phyloP scores from a whole-genome alignment of 768 basidiomycete genomes.

The Naganishia vaughanmartiniae region DNA sequence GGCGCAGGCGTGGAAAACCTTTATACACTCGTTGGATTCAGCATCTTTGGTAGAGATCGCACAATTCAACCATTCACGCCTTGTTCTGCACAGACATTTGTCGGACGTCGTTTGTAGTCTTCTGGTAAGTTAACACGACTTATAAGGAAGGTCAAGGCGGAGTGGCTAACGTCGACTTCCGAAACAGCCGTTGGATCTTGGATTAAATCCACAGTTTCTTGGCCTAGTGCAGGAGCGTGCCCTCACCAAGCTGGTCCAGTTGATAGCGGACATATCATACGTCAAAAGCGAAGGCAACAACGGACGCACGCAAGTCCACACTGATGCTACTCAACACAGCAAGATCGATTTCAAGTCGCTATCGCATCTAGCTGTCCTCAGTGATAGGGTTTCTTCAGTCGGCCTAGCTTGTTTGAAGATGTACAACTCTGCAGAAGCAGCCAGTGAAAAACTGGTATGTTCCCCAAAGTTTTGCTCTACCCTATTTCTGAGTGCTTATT shows the following conservation, averaged over 20 bases:
- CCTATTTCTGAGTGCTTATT: not conserved
- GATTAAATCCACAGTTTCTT: constrained; percentile 2
- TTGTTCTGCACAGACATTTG: not conserved
- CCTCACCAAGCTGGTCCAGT: constrained; percentile 1
- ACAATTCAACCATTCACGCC: not conserved
- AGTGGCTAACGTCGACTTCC: not conserved
- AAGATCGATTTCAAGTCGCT: constrained; percentile 17
- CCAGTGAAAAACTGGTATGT: not conserved
- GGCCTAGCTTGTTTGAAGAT: constrained; percentile 2
- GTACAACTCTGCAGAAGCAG: not conserved
- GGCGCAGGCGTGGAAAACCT: not conserved
- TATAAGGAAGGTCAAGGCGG: too few relatives aligned
- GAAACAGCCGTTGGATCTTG: constrained; percentile 14
- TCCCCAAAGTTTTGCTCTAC: too few relatives aligned
- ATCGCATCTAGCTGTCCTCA: not conserved
- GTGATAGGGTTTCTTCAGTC: not conserved
- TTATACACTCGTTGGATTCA: not conserved
- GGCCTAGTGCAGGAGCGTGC: not conserved
- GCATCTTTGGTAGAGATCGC: not conserved
- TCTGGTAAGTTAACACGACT: not conserved
- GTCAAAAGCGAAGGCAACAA: not conserved
- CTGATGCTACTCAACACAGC: not conserved
- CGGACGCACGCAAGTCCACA: not conserved
- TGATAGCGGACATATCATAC: not conserved
- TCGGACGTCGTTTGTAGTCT: not conserved